Evolutionary conservation across 306 rosid genomes (phyloP), one percentile per base, ranked within the genome.

Genomic region (Cercis canadensis): DNA sequence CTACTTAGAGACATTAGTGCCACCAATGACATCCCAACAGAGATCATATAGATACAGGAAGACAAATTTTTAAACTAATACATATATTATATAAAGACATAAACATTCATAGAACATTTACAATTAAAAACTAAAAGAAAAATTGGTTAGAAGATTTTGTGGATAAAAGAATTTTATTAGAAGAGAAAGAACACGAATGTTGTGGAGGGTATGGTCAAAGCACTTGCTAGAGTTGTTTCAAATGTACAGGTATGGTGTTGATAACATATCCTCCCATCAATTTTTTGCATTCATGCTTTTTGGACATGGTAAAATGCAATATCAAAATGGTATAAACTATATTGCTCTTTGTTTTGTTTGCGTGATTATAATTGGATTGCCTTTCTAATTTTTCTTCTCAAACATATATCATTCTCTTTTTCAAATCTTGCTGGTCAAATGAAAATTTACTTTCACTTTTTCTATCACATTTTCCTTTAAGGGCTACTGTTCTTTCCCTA

Each of bases 141-240:
- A n/a, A n/a, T n/a, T n/a, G n/a, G n/a, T n/a, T n/a, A n/a, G n/a
- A n/a, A n/a, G n/a, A n/a, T n/a, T n/a, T n/a, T n/a, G n/a, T n/a
- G n/a, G n/a, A n/a, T n/a, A n/a, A n/a, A n/a, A n/a, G n/a, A n/a
- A n/a, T n/a, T n/a, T n/a, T n/a, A n/a, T n/a, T n/a, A n/a, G n/a
- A n/a, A n/a, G n/a, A n/a, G n/a, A n/a, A 90, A 93, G 76, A 93
- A 90, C 76, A 93, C 98, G 66, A 93, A 90, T 84, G 90, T 93
- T 69, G 96, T 90, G 76, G 98, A 90, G 83, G 98, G 94, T 68
- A 90, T 93, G 77, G 94, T 93, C 74, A 93, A 93, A 86, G 96
- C 92, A 78, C 92, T 93, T 47, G 96, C 97, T 60, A 84, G 98
- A 82, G 96, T 93, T 69, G 94, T 93, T 82, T 88, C 97, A 50